Conservation (phyloP, 1,284 basidiomycete genomes). For the Ganoderma meredithae region DNA sequence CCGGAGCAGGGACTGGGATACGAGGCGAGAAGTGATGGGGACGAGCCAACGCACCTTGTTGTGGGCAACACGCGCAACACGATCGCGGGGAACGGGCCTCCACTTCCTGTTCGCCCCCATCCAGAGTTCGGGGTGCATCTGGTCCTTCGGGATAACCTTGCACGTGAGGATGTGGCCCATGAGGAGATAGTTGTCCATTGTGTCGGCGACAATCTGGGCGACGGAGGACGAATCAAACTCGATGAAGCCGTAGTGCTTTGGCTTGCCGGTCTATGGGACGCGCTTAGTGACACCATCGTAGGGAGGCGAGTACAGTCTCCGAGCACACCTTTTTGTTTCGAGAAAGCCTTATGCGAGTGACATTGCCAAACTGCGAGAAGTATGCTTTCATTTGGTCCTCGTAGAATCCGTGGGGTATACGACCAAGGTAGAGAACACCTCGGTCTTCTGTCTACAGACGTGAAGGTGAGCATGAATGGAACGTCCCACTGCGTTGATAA, state of each 20-base stretch:
- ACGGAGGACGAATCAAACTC: slow-evolving; percentile 93
- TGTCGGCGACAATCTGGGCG: slow-evolving; percentile 95
- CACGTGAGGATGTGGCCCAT: slow-evolving; percentile 94
- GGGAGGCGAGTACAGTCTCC: not conserved
- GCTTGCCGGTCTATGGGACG: slow-evolving; percentile 83
- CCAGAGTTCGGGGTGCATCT: slow-evolving; percentile 95
- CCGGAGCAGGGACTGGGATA: not conserved
- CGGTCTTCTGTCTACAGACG: slow-evolving; percentile 65
- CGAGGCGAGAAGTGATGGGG: slow-evolving; percentile 1
- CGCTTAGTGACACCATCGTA: not conserved
- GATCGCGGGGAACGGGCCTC: slow-evolving; percentile 77
- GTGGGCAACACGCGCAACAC: slow-evolving; percentile 76
- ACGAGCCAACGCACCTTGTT: slow-evolving; percentile 71
- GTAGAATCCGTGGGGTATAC: slow-evolving; percentile 97
- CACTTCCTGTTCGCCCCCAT: slow-evolving; percentile 96
- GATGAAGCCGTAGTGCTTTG: slow-evolving; percentile 97
- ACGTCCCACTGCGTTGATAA: not conserved
- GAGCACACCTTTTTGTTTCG: slow-evolving; percentile 87
- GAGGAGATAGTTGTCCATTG: slow-evolving; percentile 99
- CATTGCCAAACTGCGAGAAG: slow-evolving; percentile 94
- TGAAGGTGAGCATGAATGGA: slow-evolving; percentile 4
- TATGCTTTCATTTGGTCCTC: slow-evolving; percentile 94
- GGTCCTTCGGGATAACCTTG: slow-evolving; percentile 84
- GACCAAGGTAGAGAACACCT: slow-evolving; percentile 91
- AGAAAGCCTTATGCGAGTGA: slow-evolving; percentile 89